Evolutionary conservation across 176 grass and related monocot species (phyloP).

Genomic region (Miscanthus lutarioriparius): DNA sequence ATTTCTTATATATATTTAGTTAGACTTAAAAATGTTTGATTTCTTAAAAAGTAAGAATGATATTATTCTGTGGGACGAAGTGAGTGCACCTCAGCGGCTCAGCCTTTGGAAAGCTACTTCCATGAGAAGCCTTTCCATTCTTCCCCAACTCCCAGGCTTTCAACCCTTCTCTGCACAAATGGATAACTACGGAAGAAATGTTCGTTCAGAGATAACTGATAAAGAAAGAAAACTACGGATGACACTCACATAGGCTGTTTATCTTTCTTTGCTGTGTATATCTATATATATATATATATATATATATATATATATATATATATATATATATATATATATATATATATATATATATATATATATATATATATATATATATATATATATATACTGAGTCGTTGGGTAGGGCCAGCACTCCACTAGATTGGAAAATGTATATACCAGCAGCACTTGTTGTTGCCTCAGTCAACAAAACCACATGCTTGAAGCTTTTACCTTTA

Average conservation of each 20-base stretch:
- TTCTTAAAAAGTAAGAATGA: no score
- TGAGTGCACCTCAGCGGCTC: not conserved
- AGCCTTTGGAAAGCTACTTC: constrained; percentile 28
- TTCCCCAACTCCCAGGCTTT: not conserved
- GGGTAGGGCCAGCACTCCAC: constrained; percentile 30
- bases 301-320: no score
- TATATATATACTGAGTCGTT: constrained; percentile 7
- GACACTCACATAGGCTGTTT: not conserved
- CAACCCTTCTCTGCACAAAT: constrained; percentile 15
- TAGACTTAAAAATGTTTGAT: no score
- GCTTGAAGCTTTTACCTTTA: constrained; percentile 18
- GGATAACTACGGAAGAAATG: constrained; percentile 20
- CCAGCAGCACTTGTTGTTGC: constrained; percentile 1
- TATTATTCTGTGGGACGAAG: no score
- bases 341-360: no score
- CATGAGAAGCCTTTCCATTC: not conserved
- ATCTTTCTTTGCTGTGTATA: not conserved
- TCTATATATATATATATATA: not conserved
- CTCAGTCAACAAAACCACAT: constrained; percentile 25
- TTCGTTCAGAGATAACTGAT: not conserved
- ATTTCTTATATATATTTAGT: no score
- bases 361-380: no score
- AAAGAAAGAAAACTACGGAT: constrained; percentile 8
- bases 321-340: no score
- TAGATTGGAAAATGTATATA: not conserved